phyloP scores from a whole-genome alignment of 2,329 filamentous ascomycete genomes.

The Pleomassaria siparia region DNA sequence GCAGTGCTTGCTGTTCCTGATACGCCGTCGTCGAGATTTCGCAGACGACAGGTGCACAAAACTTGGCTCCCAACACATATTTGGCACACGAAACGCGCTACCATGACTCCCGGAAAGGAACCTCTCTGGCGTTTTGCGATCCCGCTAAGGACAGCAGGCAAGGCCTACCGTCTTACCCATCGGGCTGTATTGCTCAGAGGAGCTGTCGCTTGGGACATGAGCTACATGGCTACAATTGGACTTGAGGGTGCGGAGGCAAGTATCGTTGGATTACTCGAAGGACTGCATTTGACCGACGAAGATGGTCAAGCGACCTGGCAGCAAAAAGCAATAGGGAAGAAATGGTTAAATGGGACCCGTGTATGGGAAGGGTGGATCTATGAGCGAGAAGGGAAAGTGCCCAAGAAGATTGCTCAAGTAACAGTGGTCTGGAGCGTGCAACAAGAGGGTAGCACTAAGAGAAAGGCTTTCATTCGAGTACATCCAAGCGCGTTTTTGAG shows the following conservation, averaged over 20 bases:
- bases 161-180: conserved; percentile 86
- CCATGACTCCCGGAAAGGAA: conserved; percentile 76
- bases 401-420: conserved; percentile 67
- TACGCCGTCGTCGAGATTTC: conserved; percentile 69
- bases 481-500: conserved; percentile 81
- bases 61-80: conserved; percentile 94
- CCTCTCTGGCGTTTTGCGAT: conserved; percentile 90
- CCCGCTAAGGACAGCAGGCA: conserved; percentile 82
- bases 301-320: conserved; percentile 58
- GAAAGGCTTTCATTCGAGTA: conserved; percentile 68
- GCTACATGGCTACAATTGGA: conserved; percentile 86
- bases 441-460: conserved; percentile 38
- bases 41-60: conserved; percentile 83
- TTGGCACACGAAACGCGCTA: conserved; percentile 89
- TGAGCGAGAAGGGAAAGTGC: conserved; percentile 55
- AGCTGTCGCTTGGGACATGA: conserved; percentile 87
- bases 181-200: conserved; percentile 74
- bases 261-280: conserved; percentile 66
- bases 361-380: conserved; percentile 60
- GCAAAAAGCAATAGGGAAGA: conserved; percentile 56
- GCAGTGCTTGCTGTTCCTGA: conserved; percentile 68
- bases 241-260: conserved; percentile 68
- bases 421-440: conserved; percentile 71
- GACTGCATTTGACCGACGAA: conserved; percentile 59
- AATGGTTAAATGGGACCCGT: conserved; percentile 69